phyloP scores from a whole-genome alignment of 2,329 filamentous ascomycete genomes.

The Hypoxylon sp. region DNA sequence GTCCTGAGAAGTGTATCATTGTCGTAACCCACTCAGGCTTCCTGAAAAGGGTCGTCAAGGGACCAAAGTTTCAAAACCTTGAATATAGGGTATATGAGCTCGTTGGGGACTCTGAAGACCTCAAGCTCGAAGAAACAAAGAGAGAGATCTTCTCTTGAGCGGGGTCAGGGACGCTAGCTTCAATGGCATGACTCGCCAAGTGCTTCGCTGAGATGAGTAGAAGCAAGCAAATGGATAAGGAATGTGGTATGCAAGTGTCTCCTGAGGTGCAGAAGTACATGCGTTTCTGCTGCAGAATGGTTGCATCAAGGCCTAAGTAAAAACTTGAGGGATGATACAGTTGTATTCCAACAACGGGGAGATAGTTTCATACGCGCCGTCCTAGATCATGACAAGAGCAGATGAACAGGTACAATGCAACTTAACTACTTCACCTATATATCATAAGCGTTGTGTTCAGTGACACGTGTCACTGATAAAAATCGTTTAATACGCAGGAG shows the following conservation, averaged over 20 bases:
- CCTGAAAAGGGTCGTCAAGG: slow-evolving; percentile 49
- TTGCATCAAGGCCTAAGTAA: slow-evolving; percentile 4
- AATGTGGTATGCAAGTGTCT: slow-evolving; percentile 4
- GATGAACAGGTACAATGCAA: slow-evolving; percentile 18
- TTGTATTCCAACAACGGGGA: slow-evolving; percentile 11
- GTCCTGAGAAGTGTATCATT: slow-evolving; percentile 52
- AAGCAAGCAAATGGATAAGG: slow-evolving; percentile 7
- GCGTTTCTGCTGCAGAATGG: slow-evolving; percentile 14
- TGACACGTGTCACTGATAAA: slow-evolving; percentile 28
- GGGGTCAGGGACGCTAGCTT: neutral
- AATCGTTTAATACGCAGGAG: slow-evolving; percentile 13
- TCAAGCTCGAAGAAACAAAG: slow-evolving; percentile 42
- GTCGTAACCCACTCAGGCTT: slow-evolving; percentile 56
- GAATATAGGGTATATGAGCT: slow-evolving; percentile 53
- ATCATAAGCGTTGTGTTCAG: slow-evolving; percentile 12
- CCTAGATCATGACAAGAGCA: slow-evolving; percentile 2
- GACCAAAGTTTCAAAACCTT: slow-evolving; percentile 51
- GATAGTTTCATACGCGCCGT: slow-evolving; percentile 4
- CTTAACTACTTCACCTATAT: slow-evolving; percentile 20
- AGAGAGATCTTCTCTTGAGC: slow-evolving; percentile 20
- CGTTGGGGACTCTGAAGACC: slow-evolving; percentile 35
- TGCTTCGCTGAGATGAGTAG: neutral
- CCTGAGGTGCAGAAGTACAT: slow-evolving; percentile 6
- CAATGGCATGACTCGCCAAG: neutral
- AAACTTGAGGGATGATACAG: slow-evolving; percentile 10